These are phyloP conservation scores for Camelina sativa DNA, from an alignment of 345 rosid genomes.

Conservation along the genomic window DNA sequence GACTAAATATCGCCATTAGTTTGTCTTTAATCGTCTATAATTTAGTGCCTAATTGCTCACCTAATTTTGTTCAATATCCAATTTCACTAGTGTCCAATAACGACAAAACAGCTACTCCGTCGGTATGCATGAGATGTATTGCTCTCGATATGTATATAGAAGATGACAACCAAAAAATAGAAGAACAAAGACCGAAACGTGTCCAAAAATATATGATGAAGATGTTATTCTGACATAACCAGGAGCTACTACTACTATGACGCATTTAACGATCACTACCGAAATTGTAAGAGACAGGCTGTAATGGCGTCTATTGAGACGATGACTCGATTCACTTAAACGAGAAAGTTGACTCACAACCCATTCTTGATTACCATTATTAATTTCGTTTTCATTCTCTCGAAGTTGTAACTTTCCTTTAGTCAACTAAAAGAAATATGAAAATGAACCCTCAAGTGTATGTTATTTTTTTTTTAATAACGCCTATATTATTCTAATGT, in stretches of 20 bases:
- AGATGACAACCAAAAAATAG: neutral
- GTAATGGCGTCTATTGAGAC: conserved; percentile 23
- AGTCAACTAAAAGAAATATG: neutral
- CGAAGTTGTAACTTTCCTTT: conserved; percentile 3
- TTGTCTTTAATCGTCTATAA: neutral
- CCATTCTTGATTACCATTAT: conserved; percentile 1
- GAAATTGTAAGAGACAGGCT: conserved; percentile 7
- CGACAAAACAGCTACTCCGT: neutral
- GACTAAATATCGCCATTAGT: neutral
- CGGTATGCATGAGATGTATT: neutral
- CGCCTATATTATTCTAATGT: neutral
- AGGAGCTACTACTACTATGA: neutral
- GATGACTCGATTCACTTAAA: conserved; percentile 19
- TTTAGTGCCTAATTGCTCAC: neutral
- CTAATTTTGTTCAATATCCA: neutral
- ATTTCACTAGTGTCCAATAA: neutral
- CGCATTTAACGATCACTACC: conserved; percentile 9
- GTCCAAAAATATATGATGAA: neutral
- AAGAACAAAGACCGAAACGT: neutral
- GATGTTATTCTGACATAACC: neutral
- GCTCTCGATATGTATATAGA: conserved; percentile 1
- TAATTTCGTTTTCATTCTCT: neutral
- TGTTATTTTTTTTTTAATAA: neutral
- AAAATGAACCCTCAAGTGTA: conserved; percentile 13
- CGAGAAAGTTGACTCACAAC: conserved; percentile 25